These are phyloP conservation scores for Luzula sylvatica DNA, from an alignment of 176 grass and related monocot genomes.

Conservation along the genomic window DNA sequence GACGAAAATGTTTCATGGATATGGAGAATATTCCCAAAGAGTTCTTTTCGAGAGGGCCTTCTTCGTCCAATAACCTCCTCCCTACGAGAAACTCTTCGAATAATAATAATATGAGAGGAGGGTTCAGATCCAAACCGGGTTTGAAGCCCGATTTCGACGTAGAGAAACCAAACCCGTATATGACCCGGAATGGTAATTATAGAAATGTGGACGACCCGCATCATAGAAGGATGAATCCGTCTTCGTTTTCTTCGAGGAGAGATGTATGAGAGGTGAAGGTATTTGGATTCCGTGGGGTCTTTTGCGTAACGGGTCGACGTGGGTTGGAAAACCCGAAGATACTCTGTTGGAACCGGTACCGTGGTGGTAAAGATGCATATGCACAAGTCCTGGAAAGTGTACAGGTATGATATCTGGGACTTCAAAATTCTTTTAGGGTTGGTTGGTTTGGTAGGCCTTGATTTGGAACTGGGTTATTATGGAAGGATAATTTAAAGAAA, in stretches of 20 bases:
- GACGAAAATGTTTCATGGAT: constrained; percentile 78
- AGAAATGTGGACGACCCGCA: constrained; percentile 69
- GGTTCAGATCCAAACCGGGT: constrained; percentile 48
- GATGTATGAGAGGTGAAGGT: constrained; percentile 23
- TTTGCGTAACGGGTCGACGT: background rate
- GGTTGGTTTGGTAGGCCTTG: background rate
- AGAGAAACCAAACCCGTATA: constrained; percentile 35
- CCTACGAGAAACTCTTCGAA: constrained; percentile 24
- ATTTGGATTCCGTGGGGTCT: background rate
- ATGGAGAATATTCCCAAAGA: constrained; percentile 89
- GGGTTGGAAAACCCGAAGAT: no score
- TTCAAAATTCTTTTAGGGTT: constrained; percentile 16
- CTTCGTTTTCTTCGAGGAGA: constrained; percentile 53
- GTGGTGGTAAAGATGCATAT: no score
- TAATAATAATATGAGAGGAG: constrained; percentile 55
- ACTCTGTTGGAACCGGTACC: no score
- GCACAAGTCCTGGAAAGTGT: constrained; percentile 10
- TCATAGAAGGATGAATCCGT: constrained; percentile 42
- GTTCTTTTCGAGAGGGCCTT: constrained; percentile 45
- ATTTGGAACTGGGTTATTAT: no score
- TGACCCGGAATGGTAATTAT: constrained; percentile 64
- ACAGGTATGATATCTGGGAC: constrained; percentile 12
- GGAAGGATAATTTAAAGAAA: background rate
- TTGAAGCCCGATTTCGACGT: constrained; percentile 46
- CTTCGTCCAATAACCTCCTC: constrained; percentile 33